phyloP scores from a whole-genome alignment of 352 stramenopile genomes.

The Phytophthora tubulina region DNA sequence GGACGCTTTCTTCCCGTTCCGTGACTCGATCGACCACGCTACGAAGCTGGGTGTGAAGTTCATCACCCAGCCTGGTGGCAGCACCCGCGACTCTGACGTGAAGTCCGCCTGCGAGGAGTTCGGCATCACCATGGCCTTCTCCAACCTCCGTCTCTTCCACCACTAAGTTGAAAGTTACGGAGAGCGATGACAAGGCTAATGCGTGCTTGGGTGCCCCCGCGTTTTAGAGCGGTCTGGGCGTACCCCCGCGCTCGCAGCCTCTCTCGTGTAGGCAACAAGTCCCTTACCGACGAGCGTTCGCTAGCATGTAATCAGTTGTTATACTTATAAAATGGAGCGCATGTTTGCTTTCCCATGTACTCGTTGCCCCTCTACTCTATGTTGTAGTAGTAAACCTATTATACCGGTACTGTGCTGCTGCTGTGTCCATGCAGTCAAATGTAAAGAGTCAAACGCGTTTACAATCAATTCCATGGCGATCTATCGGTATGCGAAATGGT shows the following conservation, averaged over 20 bases:
- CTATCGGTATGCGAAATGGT: slow-evolving; percentile 25
- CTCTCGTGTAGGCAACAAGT: slow-evolving; percentile 27
- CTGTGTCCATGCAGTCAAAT: background rate
- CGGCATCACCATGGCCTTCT: slow-evolving; percentile 99
- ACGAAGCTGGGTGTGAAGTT: slow-evolving; percentile 96
- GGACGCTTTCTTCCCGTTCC: slow-evolving; percentile 99
- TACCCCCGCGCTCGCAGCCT: slow-evolving; percentile 21
- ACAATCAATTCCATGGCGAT: slow-evolving; percentile 10
- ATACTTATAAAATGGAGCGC: slow-evolving; percentile 38
- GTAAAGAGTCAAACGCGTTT: background rate
- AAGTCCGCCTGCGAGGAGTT: slow-evolving; percentile 97
- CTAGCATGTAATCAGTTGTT: slow-evolving; percentile 35
- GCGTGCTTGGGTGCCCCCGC: slow-evolving; percentile 13
- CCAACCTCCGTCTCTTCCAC: slow-evolving; percentile 98
- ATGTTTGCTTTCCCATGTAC: slow-evolving; percentile 18
- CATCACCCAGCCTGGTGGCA: slow-evolving; percentile 96
- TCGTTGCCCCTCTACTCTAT: background rate
- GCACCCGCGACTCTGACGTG: slow-evolving; percentile 92
- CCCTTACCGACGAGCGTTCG: slow-evolving; percentile 22
- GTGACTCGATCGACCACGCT: slow-evolving; percentile 98
- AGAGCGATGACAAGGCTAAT: slow-evolving; percentile 31
- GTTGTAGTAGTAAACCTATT: background rate
- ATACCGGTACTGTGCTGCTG: too few relatives aligned
- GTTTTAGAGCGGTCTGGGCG: slow-evolving; percentile 25
- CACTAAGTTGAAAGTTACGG: slow-evolving; percentile 87